Percentiles rank a stretch among this genome's conserved stretches.
Evolutionary conservation across 129 eudicot species (phyloP).

Genomic region (Lactuca saligna): DNA sequence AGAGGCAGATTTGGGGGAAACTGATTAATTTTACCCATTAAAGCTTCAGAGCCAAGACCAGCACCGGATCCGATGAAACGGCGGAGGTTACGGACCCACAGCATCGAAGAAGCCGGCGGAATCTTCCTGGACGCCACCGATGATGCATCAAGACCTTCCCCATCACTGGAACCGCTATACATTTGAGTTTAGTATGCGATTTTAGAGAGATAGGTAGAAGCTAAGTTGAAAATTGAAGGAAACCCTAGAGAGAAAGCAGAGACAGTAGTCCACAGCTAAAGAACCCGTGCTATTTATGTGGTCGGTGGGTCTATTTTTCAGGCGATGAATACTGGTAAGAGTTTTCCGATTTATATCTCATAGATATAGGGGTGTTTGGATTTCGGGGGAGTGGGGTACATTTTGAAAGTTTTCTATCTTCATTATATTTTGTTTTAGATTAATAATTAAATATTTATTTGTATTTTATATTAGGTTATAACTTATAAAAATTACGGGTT

Average conservation of each 20-base stretch:
- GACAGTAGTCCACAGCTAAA: conserved; percentile 7
- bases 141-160: conserved; percentile 64
- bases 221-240: conserved; percentile 22
- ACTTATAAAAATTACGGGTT: no score
- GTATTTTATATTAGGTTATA: no score
- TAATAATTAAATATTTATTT: no score
- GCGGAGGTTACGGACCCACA: conserved; percentile 97
- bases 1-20: conserved; percentile 13
- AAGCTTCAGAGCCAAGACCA: conserved; percentile 95
- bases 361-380: conserved; percentile 16
- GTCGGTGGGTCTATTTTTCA: not conserved
- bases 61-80: conserved; percentile 97
- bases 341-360: conserved; percentile 8
- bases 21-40: conserved; percentile 57
- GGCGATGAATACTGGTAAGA: not conserved
- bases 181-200: conserved; percentile 26
- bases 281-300: not conserved
- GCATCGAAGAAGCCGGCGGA: conserved; percentile 88
- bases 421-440: no score
- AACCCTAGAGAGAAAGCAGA: conserved; percentile 22
- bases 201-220: not conserved
- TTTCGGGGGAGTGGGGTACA: no score
- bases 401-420: no score
- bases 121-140: conserved; percentile 66
- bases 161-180: conserved; percentile 89